Base-by-base conservation (phyloP, 176 grass and related monocot genomes). In the Eragrostis curvula region DNA sequence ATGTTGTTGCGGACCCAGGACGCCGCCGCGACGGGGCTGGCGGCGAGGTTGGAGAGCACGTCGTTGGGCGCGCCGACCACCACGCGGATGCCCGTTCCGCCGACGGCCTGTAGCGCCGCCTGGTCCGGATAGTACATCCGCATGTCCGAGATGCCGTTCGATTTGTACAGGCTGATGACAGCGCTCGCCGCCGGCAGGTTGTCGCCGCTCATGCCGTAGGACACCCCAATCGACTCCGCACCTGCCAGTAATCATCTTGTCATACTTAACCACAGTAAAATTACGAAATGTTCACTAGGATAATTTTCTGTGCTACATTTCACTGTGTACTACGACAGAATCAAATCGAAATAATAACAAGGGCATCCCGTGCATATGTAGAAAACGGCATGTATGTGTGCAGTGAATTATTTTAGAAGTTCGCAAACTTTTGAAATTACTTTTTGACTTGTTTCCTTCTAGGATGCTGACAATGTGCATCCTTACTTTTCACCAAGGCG, bases 1-100 rank as follows among this genome's bases (percentile, higher is more conserved):
- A 91, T 51, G 49, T 91, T 88, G 52, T 29, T 67, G 64, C 63
- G 63, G 3, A 91, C 77, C 89, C 89, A 91, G 0, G 55, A 24
- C 1, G 62, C 66, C 0, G 89, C 89, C 0, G 66, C 58, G 12
- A 77, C 68, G 0, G 82, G 29, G 71, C 66, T 49, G 81, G 58
- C 30, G 56, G 85, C 81, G 25, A 89, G 41, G 24, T 3, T 58
- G 60, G 49, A 24, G 3, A 88, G 75, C 21, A 68, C 39, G 1
- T 57, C 36, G 58, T 73, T 84, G 68, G 87, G 87, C n/a, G 78
- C 75, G 42, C 47, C 81, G 58, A 85, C 17, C 1, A 89, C 60
- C 5, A 89, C 57, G 53, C 66, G 25, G 70, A 89, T 89, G 51
- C 64, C 70, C 27, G 87, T 80, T 41, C 69, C 76, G 32, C 50